phyloP scores from a whole-genome alignment of 768 basidiomycete genomes.

The Xerocomus potaroensis region DNA sequence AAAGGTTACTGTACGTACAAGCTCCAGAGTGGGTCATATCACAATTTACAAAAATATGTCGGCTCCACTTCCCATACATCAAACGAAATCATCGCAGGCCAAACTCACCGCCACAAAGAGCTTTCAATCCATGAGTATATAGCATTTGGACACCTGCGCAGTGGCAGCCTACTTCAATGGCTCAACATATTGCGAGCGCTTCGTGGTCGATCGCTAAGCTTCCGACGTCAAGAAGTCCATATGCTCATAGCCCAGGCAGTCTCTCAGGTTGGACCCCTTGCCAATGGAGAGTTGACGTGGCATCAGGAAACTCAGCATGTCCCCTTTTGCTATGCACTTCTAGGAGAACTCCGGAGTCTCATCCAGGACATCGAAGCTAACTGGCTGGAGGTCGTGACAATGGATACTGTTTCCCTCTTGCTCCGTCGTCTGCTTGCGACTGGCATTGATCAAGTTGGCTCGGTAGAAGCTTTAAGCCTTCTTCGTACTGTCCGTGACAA shows the following conservation, averaged over 20 bases:
- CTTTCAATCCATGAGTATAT: slow-evolving; percentile 43
- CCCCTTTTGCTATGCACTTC: slow-evolving; percentile 33
- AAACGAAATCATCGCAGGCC: slow-evolving; percentile 41
- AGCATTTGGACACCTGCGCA: slow-evolving; percentile 42
- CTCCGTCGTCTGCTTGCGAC: slow-evolving; percentile 36
- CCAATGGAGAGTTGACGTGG: slow-evolving; percentile 29
- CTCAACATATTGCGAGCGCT: slow-evolving; percentile 46
- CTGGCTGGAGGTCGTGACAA: slow-evolving; percentile 35
- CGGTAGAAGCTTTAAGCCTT: slow-evolving; percentile 17
- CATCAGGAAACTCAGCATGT: slow-evolving; percentile 35
- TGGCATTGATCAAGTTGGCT: slow-evolving; percentile 5
- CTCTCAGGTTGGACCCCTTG: slow-evolving; percentile 38
- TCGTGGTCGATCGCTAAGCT: slow-evolving; percentile 33
- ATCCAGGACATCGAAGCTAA: slow-evolving; percentile 34
- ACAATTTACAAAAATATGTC: slow-evolving; percentile 35
- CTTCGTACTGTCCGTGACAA: slow-evolving; percentile 32
- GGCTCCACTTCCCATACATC: slow-evolving; percentile 35
- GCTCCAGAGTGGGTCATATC: slow-evolving; percentile 33
- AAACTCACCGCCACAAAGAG: slow-evolving; percentile 36
- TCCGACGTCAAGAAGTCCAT: slow-evolving; percentile 39
- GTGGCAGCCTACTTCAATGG: slow-evolving; percentile 45
- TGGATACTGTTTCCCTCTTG: slow-evolving; percentile 34
- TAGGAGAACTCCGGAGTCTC: slow-evolving; percentile 33
- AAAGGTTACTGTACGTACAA: slow-evolving; percentile 27
- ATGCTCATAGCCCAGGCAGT: slow-evolving; percentile 41